phyloP scores from a whole-genome alignment of 257 asterid species.

The Striga asiatica region DNA sequence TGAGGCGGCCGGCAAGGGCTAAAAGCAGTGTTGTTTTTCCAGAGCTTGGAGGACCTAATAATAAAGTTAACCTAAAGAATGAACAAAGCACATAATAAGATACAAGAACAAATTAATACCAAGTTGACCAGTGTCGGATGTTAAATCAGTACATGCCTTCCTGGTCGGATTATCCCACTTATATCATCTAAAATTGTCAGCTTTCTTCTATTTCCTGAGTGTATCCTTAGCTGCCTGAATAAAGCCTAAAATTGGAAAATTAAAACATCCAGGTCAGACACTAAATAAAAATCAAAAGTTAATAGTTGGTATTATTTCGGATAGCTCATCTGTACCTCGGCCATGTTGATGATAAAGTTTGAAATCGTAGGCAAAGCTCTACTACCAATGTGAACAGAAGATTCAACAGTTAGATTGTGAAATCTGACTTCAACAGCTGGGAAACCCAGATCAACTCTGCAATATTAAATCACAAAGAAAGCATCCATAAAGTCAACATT shows the following conservation, averaged over 20 bases:
- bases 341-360: slow-evolving; percentile 72
- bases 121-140: slow-evolving; percentile 6
- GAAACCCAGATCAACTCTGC: slow-evolving; percentile 84
- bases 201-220: slow-evolving; percentile 51
- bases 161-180: slow-evolving; percentile 88
- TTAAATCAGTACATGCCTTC: slow-evolving; percentile 48
- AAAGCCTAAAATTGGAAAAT: slow-evolving; percentile 41
- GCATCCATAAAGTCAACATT: slow-evolving; percentile 5
- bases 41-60: slow-evolving; percentile 96
- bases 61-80: slow-evolving; percentile 61
- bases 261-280: slow-evolving; percentile 19
- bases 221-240: slow-evolving; percentile 53
- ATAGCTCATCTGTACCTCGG: slow-evolving; percentile 45
- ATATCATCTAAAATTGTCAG: slow-evolving; percentile 66
- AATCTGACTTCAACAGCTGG: slow-evolving; percentile 91
- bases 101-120: slow-evolving; percentile 12
- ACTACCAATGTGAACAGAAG: slow-evolving; percentile 72
- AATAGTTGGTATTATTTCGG: not conserved
- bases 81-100: slow-evolving; percentile 15
- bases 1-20: slow-evolving; percentile 88
- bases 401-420: slow-evolving; percentile 55
- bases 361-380: slow-evolving; percentile 95
- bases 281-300: slow-evolving; percentile 5
- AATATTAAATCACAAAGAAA: slow-evolving; percentile 14
- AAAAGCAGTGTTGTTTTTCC: slow-evolving; percentile 84